These are phyloP conservation scores for Colletotrichum simmondsii DNA, from an alignment of 2,329 filamentous ascomycete species.

Conservation along the genomic window DNA sequence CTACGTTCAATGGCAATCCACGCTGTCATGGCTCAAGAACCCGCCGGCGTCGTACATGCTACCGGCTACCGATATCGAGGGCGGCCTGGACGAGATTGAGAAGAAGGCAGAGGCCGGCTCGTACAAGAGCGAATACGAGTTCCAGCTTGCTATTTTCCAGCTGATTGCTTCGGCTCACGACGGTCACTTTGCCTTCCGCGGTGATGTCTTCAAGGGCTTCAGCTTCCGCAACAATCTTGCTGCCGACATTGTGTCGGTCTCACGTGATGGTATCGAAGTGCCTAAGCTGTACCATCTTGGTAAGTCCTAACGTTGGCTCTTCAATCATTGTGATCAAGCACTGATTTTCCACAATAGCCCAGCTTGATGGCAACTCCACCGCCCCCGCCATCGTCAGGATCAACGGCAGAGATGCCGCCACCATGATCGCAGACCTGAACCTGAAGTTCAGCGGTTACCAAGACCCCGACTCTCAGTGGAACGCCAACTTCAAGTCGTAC, in stretches of 20 bases:
- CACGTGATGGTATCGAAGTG: constrained; percentile 65
- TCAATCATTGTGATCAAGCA: constrained; percentile 28
- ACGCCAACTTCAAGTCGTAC: constrained; percentile 41
- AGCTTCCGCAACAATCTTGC: constrained; percentile 49
- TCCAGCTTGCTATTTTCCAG: constrained; percentile 63
- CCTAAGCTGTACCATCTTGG: constrained; percentile 67
- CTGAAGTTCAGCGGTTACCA: constrained; percentile 59
- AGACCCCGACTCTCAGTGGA: constrained; percentile 67
- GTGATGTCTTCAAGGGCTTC: constrained; percentile 65
- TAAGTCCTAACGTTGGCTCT: constrained; percentile 38
- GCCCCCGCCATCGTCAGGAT: constrained; percentile 62
- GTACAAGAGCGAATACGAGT: constrained; percentile 65
- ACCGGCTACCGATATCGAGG: constrained; percentile 59
- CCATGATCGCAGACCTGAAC: constrained; percentile 59
- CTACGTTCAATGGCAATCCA: constrained; percentile 60
- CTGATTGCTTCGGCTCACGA: constrained; percentile 67
- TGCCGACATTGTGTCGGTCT: constrained; percentile 66
- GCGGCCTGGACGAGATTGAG: constrained; percentile 55
- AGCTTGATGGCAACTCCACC: constrained; percentile 25
- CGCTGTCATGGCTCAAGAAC: constrained; percentile 58
- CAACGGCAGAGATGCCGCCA: constrained; percentile 64
- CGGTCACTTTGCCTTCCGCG: constrained; percentile 69
- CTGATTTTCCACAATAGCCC: constrained; percentile 9
- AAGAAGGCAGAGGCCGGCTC: constrained; percentile 50
- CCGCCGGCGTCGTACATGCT: constrained; percentile 63